Percentiles rank a stretch among this genome's conserved stretches.
These are phyloP conservation scores for Lactifluus volemus DNA, from an alignment of 768 basidiomycete species.

Conservation along the genomic window DNA sequence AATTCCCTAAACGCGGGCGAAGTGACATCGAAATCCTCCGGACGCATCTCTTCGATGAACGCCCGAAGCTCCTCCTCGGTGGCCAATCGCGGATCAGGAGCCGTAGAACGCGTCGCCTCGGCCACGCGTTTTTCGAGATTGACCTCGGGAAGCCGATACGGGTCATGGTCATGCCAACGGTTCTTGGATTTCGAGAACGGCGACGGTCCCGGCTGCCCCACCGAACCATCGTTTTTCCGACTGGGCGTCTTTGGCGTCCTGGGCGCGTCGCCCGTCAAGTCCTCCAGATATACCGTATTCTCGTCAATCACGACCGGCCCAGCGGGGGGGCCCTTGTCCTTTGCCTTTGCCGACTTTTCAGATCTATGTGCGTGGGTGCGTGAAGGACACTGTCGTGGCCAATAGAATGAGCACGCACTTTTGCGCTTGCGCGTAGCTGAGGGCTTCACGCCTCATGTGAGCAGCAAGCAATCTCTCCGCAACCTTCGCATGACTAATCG, in stretches of 20 bases:
- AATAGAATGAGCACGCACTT: slow-evolving; percentile 29
- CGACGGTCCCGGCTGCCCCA: slow-evolving; percentile 29
- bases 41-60: slow-evolving; percentile 95
- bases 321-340: slow-evolving; percentile 35
- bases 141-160: slow-evolving; percentile 85
- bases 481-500: slow-evolving; percentile 71
- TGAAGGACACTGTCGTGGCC: background rate
- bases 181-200: slow-evolving; percentile 49
- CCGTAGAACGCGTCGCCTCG: slow-evolving; percentile 48
- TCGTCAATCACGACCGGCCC: slow-evolving; percentile 52
- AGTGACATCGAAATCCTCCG: slow-evolving; percentile 88
- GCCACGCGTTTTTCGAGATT: slow-evolving; percentile 56
- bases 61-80: slow-evolving; percentile 90
- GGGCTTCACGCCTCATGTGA: slow-evolving; percentile 82
- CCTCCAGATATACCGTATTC: slow-evolving; percentile 81
- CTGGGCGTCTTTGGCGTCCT: slow-evolving; percentile 29
- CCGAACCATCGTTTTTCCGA: slow-evolving; percentile 20
- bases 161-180: slow-evolving; percentile 74
- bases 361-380: background rate
- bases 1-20: slow-evolving; percentile 86
- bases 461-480: slow-evolving; percentile 92
- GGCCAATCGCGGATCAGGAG: slow-evolving; percentile 86
- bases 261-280: slow-evolving; percentile 49
- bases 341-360: slow-evolving; percentile 29
- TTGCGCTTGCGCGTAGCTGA: slow-evolving; percentile 47